Percentiles rank a stretch among this genome's conserved stretches.
Evolutionary conservation across 164 flowering plant genomes (phyloP).

Genomic region (Nymphaea colorata): DNA sequence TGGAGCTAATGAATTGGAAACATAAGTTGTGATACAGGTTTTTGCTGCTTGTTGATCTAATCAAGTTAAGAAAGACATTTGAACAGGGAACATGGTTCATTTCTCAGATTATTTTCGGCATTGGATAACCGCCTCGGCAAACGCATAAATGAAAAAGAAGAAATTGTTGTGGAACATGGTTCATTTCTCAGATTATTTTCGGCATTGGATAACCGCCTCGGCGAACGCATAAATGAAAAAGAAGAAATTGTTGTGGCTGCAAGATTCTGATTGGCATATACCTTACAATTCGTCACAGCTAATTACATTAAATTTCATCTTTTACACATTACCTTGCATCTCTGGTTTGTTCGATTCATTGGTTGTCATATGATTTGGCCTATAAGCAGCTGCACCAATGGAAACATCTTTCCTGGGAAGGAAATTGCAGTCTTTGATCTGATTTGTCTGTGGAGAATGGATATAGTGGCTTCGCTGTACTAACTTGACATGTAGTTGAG

Average conservation of each 20-base stretch:
- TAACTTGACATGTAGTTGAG: too few relatives aligned
- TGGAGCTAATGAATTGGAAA: slow-evolving; percentile 44
- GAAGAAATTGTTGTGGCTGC: slow-evolving; percentile 5
- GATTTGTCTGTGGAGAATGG: too few relatives aligned
- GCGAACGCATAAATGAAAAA: slow-evolving; percentile 1
- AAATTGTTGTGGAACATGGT: slow-evolving; percentile 25
- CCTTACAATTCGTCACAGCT: too few relatives aligned
- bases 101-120: slow-evolving; percentile 17
- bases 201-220: slow-evolving; percentile 6
- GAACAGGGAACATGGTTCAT: slow-evolving; percentile 32
- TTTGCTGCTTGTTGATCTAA: slow-evolving; percentile 26
- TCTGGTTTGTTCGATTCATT: too few relatives aligned
- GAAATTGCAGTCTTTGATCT: too few relatives aligned
- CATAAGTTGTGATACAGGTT: slow-evolving; percentile 42
- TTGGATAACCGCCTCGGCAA: background rate
- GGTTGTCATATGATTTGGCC: too few relatives aligned
- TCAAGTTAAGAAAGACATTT: slow-evolving; percentile 30
- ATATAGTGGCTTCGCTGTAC: too few relatives aligned
- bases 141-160: slow-evolving; percentile 3
- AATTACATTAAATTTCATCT: too few relatives aligned
- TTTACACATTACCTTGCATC: too few relatives aligned
- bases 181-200: slow-evolving; percentile 19
- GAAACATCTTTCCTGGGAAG: too few relatives aligned
- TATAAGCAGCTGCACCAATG: too few relatives aligned
- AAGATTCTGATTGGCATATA: background rate